These are phyloP conservation scores for Gnaphalium uliginosum DNA, from an alignment of 129 eudicot species.

Conservation along the genomic window DNA sequence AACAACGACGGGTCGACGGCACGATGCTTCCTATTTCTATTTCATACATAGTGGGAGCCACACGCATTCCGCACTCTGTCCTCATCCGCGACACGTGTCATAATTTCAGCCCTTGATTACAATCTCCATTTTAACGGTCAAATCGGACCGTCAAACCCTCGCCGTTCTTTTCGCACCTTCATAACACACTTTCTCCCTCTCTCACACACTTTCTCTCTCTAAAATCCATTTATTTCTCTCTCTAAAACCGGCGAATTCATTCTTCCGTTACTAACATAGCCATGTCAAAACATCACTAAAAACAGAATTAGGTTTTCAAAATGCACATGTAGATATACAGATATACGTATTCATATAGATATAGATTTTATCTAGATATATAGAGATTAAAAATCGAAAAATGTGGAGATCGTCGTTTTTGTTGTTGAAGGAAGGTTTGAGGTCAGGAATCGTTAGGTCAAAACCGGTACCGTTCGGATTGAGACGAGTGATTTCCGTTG, in stretches of 20 bases:
- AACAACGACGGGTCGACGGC: slow-evolving; percentile 3
- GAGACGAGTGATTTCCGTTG: slow-evolving; percentile 6
- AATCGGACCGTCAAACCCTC: slow-evolving; percentile 11
- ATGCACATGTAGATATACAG: slow-evolving; percentile 4
- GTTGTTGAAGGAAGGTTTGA: slow-evolving; percentile 37
- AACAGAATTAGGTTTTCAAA: neutral
- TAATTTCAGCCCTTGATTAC: neutral
- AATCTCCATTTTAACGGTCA: slow-evolving; percentile 7
- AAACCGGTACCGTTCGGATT: slow-evolving; percentile 21
- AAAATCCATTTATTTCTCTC: neutral
- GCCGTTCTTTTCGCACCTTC: slow-evolving; percentile 7
- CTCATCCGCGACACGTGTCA: slow-evolving; percentile 20
- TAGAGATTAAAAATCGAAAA: neutral
- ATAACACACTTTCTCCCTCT: neutral
- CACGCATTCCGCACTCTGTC: slow-evolving; percentile 16
- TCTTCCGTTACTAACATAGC: slow-evolving; percentile 8
- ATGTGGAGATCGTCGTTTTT: slow-evolving; percentile 60
- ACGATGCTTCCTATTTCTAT: neutral
- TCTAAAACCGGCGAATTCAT: slow-evolving; percentile 22
- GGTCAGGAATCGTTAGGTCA: slow-evolving; percentile 27
- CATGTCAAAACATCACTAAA: slow-evolving; percentile 13
- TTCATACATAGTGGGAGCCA: neutral
- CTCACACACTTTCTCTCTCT: slow-evolving; percentile 15
- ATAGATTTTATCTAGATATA: neutral
- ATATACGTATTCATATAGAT: neutral